Evolutionary conservation across 345 rosid species (phyloP), one percentile per base, ranked within the genome.

Genomic region (Corymbia maculata): DNA sequence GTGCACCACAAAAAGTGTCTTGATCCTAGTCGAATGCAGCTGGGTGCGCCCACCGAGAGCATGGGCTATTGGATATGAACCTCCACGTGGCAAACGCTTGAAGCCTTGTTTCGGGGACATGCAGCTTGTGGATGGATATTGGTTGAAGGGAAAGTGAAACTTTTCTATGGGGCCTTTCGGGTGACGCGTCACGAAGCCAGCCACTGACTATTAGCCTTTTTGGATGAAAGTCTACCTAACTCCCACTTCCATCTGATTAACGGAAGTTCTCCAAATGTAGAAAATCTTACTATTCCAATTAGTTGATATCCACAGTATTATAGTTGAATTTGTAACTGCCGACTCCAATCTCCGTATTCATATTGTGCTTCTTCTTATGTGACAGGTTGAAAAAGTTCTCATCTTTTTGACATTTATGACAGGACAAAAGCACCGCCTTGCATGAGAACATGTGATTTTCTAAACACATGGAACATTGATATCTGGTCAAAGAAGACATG

Each of bases 21-120:
- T 70, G 66, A 79, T 75, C 88, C 64, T 53, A 88, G 86, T 87
- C 79, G 50, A 26, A 51, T 32, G 49, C 21, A 53, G n/a, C 86
- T 17, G 22, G 52, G 49, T 15, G 49, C 79, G 30, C 91, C 88
- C 32, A 86, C 89, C 82, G 3, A 44, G 45, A 52, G 92, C 28
- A 94, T 91, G 96, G 93, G 92, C 88, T 89, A 85, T 55, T 89
- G 92, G 94, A 92, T 94, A 91, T 79, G 89, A 88, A 42, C 92
- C 59, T 84, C 88, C 92, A 91, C 92, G 47, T 89, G 93, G 94
- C 92, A 88, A 22, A 30, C 50, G 49, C 8, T 10, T 19, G 82
- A 19, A 75, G 79, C 79, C 82, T 42, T 75, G 82, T 19, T 75
- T 75, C 14, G 13, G 82, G 82, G 82, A 19, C 49, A 75, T 36